A percentile compares a stretch with the other conserved stretches of the same genome.
phyloP scores from a whole-genome alignment of 2,329 filamentous ascomycete genomes.

The Fusarium xylarioides region DNA sequence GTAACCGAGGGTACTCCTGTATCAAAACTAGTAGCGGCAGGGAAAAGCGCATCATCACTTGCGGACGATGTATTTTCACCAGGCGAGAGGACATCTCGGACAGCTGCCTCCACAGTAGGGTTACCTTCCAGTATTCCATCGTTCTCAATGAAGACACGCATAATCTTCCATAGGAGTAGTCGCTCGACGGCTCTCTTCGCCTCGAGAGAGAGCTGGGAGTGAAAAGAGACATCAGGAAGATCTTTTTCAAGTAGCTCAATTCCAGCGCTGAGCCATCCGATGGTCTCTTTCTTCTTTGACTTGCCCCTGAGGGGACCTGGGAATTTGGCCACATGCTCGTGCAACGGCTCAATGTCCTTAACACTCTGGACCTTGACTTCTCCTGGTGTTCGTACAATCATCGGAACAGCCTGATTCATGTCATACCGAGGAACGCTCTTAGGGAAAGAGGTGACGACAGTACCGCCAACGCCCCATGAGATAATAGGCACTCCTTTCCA shows the following conservation, averaged over 20 bases:
- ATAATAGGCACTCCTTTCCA: constrained; percentile 93
- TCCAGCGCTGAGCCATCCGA: constrained; percentile 80
- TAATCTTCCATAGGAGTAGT: constrained; percentile 85
- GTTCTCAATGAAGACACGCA: constrained; percentile 83
- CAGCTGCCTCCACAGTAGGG: constrained; percentile 74
- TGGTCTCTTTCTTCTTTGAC: constrained; percentile 92
- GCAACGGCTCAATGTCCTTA: constrained; percentile 76
- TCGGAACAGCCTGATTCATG: constrained; percentile 75
- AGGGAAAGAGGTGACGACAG: constrained; percentile 85
- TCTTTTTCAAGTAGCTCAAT: constrained; percentile 77
- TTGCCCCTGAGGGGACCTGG: constrained; percentile 91
- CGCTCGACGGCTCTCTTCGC: constrained; percentile 82
- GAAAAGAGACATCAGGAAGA: constrained; percentile 59
- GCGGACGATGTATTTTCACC: constrained; percentile 45
- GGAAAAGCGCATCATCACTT: constrained; percentile 40
- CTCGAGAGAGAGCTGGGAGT: constrained; percentile 62
- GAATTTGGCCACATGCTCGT: constrained; percentile 80
- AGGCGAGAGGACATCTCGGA: constrained; percentile 78
- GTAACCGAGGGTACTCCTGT: constrained; percentile 42
- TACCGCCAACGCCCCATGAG: constrained; percentile 87
- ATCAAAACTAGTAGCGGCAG: constrained; percentile 37
- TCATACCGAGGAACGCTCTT: constrained; percentile 88
- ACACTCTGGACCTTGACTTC: constrained; percentile 81
- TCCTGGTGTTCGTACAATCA: constrained; percentile 83
- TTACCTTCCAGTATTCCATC: constrained; percentile 84